Base-by-base conservation (phyloP, 257 asterid species). In the Vinca minor region DNA sequence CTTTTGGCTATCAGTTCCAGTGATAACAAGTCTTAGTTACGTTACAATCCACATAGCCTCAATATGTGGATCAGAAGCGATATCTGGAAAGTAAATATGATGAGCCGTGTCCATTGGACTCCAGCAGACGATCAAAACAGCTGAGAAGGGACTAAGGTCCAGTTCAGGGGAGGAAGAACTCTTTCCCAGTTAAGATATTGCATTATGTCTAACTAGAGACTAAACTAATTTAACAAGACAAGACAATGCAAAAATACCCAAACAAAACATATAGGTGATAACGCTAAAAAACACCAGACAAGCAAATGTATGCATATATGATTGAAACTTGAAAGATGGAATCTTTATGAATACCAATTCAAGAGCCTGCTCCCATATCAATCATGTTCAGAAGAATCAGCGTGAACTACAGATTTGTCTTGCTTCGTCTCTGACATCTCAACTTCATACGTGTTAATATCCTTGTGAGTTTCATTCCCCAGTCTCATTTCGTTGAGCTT, bases 341-440 rank as follows among this genome's bases (percentile, higher is more conserved):
- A 52, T 26, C 59, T 15, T 31, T 62, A 72, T 35, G 32, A 59
- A 66, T 67, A 83, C 83, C 95, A 68, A 59, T 44, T 66, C 68
- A 62, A 23, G 44, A 68, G 41, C 61, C 41, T 68, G 42, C 11
- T 67, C 62, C 54, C 69, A 29, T 62, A 62, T 66, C 57, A 75
- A 69, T 74, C 61, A 26, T 71, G 65, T 66, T 78, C 82, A 67
- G 49, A 17, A 4, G 87, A 69, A 80, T 66, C 66, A 36, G 64
- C 77, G 26, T 79, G 54, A 32, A 58, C 82, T 66, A 45, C 20
- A 69, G 76, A 49, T 10, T 46, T 31, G 35, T 59, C 15, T 55
- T 68, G 72, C 73, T 87, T 92, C 57, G 95, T 73, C 81, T 89
- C 96, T 29, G 88, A 85, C 96, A 92, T 84, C 81, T 92, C 98